Conservation (phyloP, 352 stramenopile genomes). For the Phytophthora tubulina region DNA sequence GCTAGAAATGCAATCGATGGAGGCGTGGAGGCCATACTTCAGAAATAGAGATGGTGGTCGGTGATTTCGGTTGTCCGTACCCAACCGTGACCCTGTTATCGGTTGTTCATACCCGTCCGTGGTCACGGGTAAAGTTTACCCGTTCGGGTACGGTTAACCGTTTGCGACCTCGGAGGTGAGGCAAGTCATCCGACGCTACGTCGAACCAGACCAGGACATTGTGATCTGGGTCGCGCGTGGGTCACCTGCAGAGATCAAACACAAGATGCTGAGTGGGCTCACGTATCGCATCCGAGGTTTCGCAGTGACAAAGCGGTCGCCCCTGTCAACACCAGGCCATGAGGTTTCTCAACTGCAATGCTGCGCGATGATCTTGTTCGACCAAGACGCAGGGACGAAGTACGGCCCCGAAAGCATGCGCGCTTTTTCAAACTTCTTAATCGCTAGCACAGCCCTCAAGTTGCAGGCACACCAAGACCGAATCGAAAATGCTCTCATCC, state of each 20-base stretch:
- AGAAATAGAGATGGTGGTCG: no score
- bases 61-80: no score
- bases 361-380: slow-evolving; percentile 41
- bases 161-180: no score
- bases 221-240: slow-evolving; percentile 42
- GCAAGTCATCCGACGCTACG: slow-evolving; percentile 40
- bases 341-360: slow-evolving; percentile 39
- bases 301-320: slow-evolving; percentile 39
- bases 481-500: slow-evolving; percentile 49
- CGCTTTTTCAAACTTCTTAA: slow-evolving; percentile 49
- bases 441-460: slow-evolving; percentile 42
- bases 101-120: no score
- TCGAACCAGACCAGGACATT: slow-evolving; percentile 38
- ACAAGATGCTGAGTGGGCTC: slow-evolving; percentile 32
- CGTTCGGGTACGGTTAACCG: no score
- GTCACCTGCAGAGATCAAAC: slow-evolving; percentile 41
- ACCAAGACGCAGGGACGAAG: slow-evolving; percentile 30
- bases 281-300: slow-evolving; percentile 44
- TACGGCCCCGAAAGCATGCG: slow-evolving; percentile 35
- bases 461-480: slow-evolving; percentile 47
- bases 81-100: no score
- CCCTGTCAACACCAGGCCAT: slow-evolving; percentile 31
- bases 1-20: no score
- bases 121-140: no score
- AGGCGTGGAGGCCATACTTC: no score